Evolutionary conservation across 2,329 filamentous ascomycete species (phyloP), one percentile per base, ranked within the genome.

Genomic region (Fusarium sp.): DNA sequence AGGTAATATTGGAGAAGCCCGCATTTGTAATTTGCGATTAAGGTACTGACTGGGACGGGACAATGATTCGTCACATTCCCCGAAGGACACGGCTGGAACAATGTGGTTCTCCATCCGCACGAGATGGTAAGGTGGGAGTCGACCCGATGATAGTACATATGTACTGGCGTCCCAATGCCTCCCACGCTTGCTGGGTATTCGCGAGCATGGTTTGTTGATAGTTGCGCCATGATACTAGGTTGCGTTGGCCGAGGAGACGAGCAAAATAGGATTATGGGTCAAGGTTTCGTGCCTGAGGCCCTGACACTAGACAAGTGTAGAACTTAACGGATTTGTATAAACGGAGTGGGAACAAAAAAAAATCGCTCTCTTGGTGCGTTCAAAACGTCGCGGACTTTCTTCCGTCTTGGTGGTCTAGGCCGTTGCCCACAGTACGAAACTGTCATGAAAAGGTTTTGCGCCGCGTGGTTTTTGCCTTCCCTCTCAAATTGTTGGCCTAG

Each of bases 391-490:
- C 57, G 57, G 66, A 65, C 61, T 64, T 72, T 53, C 57, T 64
- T 63, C 61, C 55, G 41, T 57, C 65, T 55, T 64, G 50, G 56
- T 65, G 41, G 54, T 59, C 58, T 45, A 65, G 59, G 63, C 67
- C 59, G 61, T 58, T 65, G 39, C 28, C 51, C 67, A 76, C 70
- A 75, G 72, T 76, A 73, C 58, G 56, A 61, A 70, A 76, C 67
- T 68, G 74, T 66, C 45, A 31, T 53, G 53, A 33, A 57, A 57
- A 55, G 54, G 59, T 65, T 58, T 73, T 60, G 47, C 67, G 56
- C 72, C 67, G 67, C 70, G 67, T 47, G 72, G 67, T 65, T 65
- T 65, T 63, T 63, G 39, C 53, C 48, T 61, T 59, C 30, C 30
- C 54, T 63, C 65, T 71, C 65, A 35, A 65, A 45, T 44, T 54